Base-by-base conservation (phyloP, 257 asterid species). In the Primulina tabacum region DNA sequence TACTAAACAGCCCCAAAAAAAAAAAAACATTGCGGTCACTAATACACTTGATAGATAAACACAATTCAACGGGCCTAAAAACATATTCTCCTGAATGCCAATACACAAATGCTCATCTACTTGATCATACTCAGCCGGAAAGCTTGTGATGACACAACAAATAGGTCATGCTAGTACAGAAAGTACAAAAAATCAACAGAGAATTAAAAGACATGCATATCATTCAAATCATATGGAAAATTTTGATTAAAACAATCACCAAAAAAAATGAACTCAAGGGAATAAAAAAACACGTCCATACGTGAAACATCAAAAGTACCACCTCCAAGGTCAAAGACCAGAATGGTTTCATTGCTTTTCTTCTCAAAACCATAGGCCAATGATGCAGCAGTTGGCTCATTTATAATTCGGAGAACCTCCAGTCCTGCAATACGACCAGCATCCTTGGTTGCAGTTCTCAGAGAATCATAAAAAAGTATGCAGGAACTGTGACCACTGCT, bases 391-490 rank as follows among this genome's bases (percentile, higher is more conserved):
- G 81, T 78, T 9, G 86, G 86, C 30, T 78, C 86, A 57, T 81
- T 81, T 17, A 81, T 81, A n/a, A 78, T 81, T 2, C 86, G 81
- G 20, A 81, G 86, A 66, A 81, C 83, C 56, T 81, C 83, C 20
- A 81, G 70, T 5, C 86, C 86, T 55, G 83, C 86, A 68, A 81
- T 81, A 12, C 86, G 86, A 57, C 86, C 86, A 37, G 83, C 86
- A 57, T 81, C 83, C 72, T 81, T 81, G 33, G 83, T 81, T 2
- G 86, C 81, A n/a, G 83, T 81, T 34, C 86, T 78, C 75, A 86
- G 95, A 38, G 95, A 88, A 75, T 88, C 95, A 75, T 88, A 86
- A 73, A 86, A 73, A 88, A 88, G 83, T 88, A 86, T 8, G 95
- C 84, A 17, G 84, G 84, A 62, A 80, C 84, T 0, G 84, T 77